Evolutionary conservation across 2,329 filamentous ascomycete species (phyloP).

Genomic region (Aspergillus sp.): DNA sequence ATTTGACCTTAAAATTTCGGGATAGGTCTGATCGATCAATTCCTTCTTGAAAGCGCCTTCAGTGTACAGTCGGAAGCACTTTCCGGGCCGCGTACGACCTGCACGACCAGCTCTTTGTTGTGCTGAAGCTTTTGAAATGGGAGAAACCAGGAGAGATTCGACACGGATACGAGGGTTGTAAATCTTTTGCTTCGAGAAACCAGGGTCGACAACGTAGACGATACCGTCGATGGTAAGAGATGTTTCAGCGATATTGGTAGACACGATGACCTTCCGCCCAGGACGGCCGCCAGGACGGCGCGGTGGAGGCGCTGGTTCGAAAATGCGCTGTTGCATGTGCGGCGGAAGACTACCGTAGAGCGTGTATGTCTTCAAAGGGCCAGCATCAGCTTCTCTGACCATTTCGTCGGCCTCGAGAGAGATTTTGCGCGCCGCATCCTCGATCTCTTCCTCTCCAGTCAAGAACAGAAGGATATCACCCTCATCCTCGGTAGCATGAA

Average conservation of each 20-base stretch:
- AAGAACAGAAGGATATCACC: conserved; percentile 94
- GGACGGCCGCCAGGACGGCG: conserved; percentile 76
- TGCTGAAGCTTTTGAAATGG: conserved; percentile 96
- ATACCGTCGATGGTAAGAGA: conserved; percentile 98
- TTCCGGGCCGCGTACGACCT: conserved; percentile 96
- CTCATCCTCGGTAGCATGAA: conserved; percentile 89
- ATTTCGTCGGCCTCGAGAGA: conserved; percentile 88
- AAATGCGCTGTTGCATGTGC: conserved; percentile 91
- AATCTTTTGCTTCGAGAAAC: conserved; percentile 99
- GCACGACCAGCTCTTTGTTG: conserved; percentile 98
- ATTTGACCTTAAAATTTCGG: conserved; percentile 93
- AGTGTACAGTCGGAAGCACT: conserved; percentile 96
- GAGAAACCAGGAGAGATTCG: conserved; percentile 94
- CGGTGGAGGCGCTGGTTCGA: conserved; percentile 81
- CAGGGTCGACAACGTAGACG: conserved; percentile 98
- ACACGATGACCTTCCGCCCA: conserved; percentile 91
- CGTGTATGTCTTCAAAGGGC: conserved; percentile 86
- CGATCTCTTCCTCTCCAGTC: conserved; percentile 98
- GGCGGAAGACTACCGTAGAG: conserved; percentile 93
- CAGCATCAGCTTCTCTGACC: conserved; percentile 85
- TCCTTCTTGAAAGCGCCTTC: conserved; percentile 97
- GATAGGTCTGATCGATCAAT: conserved; percentile 95
- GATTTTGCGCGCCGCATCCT: conserved; percentile 93
- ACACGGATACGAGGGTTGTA: conserved; percentile 97
- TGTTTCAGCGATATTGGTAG: conserved; percentile 98